Evolutionary conservation across 1,284 basidiomycete genomes (phyloP).

Genomic region (Trametes versicolor): DNA sequence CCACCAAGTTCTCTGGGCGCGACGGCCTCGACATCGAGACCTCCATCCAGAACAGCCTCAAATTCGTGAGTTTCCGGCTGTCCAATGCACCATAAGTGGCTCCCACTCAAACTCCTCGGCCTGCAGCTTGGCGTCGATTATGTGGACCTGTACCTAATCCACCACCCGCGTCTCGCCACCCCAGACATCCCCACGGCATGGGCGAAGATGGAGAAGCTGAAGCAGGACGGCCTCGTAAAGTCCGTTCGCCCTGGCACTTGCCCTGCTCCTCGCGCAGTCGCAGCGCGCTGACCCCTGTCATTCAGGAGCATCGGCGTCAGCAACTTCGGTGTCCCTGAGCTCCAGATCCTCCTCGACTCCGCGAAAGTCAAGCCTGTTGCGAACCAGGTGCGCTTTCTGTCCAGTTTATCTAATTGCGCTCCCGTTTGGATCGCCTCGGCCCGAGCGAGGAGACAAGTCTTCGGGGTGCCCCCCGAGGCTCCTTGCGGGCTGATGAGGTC

Average conservation of each 20-base stretch:
- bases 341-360: slow-evolving; percentile 65
- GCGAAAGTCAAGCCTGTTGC: slow-evolving; percentile 75
- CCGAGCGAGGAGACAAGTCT: too few relatives aligned
- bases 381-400: slow-evolving; percentile 66
- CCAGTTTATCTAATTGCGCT: too few relatives aligned
- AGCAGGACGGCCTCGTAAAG: slow-evolving; percentile 70
- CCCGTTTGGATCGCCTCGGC: too few relatives aligned
- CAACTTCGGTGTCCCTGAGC: slow-evolving; percentile 72
- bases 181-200: slow-evolving; percentile 65
- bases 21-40: slow-evolving; percentile 50
- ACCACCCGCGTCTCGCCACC: slow-evolving; percentile 56
- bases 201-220: slow-evolving; percentile 73
- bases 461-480: too few relatives aligned
- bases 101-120: not conserved
- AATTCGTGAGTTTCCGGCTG: slow-evolving; percentile 35
- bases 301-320: slow-evolving; percentile 83
- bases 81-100: not conserved
- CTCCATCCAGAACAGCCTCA: slow-evolving; percentile 45
- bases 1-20: slow-evolving; percentile 64
- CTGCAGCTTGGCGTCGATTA: slow-evolving; percentile 70
- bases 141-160: slow-evolving; percentile 80
- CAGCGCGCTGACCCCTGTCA: not conserved
- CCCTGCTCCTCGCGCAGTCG: not conserved
- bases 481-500: too few relatives aligned
- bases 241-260: slow-evolving; percentile 42